These are phyloP conservation scores for Stenocarpella maydis DNA, from an alignment of 2,329 filamentous ascomycete genomes.

Conservation along the genomic window DNA sequence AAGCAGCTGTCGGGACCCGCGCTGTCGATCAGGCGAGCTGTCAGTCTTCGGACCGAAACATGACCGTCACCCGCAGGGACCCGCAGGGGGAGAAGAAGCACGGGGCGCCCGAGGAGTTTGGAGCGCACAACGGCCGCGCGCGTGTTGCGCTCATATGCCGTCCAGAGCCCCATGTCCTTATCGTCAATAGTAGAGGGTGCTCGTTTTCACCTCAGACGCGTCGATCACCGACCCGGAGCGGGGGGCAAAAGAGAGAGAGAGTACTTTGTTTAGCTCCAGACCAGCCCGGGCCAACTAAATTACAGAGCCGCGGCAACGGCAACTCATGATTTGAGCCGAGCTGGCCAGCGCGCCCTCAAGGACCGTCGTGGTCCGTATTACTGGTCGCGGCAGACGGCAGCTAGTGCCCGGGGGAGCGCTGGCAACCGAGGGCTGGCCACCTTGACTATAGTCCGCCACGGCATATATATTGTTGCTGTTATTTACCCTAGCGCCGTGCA, in stretches of 20 bases:
- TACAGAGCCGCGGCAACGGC: background rate
- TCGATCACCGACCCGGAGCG: too few relatives aligned
- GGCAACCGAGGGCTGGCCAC: too few relatives aligned
- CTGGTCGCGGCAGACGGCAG: slow-evolving; percentile 22
- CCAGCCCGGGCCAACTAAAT: slow-evolving; percentile 3
- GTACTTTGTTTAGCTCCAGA: background rate
- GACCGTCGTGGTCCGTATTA: background rate
- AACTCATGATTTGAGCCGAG: slow-evolving; percentile 19
- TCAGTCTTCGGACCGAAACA: slow-evolving; percentile 24
- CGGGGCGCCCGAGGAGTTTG: background rate
- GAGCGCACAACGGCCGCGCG: too few relatives aligned
- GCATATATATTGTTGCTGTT: background rate
- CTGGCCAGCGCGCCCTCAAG: background rate
- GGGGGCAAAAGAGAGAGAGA: too few relatives aligned
- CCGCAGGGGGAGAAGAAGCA: too few relatives aligned
- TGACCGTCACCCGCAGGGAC: background rate
- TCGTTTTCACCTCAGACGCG: too few relatives aligned
- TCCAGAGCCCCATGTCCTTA: too few relatives aligned
- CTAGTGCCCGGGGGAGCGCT: background rate
- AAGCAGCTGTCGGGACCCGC: background rate
- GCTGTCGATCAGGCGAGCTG: slow-evolving; percentile 22
- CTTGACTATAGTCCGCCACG: background rate
- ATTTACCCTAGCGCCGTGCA: background rate
- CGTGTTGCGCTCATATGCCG: too few relatives aligned
- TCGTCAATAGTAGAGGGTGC: too few relatives aligned